Conservation (phyloP, 2,329 filamentous ascomycete genomes). For the Pestalotiopsis sp. region DNA sequence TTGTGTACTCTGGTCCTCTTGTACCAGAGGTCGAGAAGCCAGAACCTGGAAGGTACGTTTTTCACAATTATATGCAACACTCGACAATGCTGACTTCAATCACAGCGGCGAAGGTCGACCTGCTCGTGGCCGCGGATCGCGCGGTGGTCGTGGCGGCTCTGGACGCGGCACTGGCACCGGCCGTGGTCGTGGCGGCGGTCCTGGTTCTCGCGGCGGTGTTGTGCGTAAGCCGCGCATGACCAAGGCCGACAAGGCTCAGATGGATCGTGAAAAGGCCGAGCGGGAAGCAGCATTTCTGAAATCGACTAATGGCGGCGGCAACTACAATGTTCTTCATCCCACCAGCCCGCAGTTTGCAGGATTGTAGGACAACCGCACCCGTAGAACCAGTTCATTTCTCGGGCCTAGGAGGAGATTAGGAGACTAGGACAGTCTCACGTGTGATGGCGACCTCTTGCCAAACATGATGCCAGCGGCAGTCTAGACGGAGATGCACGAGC, state of each 20-base stretch:
- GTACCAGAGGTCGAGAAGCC: constrained; percentile 84
- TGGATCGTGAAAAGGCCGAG: constrained; percentile 81
- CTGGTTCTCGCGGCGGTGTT: constrained; percentile 75
- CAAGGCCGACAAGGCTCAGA: constrained; percentile 80
- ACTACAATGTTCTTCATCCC: constrained; percentile 34
- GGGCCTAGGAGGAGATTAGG: background rate
- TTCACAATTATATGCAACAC: constrained; percentile 1
- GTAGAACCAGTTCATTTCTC: background rate
- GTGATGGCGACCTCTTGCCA: background rate
- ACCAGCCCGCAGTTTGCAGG: constrained; percentile 35
- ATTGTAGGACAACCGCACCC: constrained; percentile 20
- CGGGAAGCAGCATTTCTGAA: constrained; percentile 53
- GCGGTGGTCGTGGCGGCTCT: constrained; percentile 50
- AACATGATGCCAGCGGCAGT: background rate
- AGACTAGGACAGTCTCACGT: background rate
- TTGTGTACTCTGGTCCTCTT: constrained; percentile 93
- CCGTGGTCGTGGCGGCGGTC: constrained; percentile 53
- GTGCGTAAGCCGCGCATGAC: constrained; percentile 83
- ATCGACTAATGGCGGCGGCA: constrained; percentile 24
- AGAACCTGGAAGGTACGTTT: constrained; percentile 50
- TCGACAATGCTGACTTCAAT: constrained; percentile 34
- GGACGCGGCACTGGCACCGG: constrained; percentile 66
- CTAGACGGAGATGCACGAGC: background rate
- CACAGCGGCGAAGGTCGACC: constrained; percentile 72
- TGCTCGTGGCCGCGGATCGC: constrained; percentile 64